Percentiles rank a stretch among this genome's conserved stretches.
Conservation (phyloP, 345 rosid species). For the Combretum micranthum region DNA sequence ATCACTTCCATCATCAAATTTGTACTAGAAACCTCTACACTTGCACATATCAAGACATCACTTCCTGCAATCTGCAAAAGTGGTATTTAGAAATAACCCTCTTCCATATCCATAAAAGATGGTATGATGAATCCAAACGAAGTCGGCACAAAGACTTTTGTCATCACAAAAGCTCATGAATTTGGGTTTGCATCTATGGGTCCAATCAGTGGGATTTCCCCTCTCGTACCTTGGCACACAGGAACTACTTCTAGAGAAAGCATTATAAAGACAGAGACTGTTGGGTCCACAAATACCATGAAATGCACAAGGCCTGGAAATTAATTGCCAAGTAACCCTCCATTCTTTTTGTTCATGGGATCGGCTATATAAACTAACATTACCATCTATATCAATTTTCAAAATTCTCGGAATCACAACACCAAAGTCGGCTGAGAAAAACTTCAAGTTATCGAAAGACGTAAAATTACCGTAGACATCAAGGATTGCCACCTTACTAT, state of each 20-base stretch:
- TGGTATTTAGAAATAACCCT: neutral
- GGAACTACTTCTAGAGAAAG: constrained; percentile 11
- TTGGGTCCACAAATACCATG: constrained; percentile 34
- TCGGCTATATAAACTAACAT: constrained; percentile 8
- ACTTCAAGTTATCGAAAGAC: constrained; percentile 9
- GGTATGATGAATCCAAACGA: neutral
- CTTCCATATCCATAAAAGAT: constrained; percentile 10
- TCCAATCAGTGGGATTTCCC: constrained; percentile 11
- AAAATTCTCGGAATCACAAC: constrained; percentile 1
- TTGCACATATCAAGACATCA: constrained; percentile 1
- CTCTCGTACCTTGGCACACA: constrained; percentile 13
- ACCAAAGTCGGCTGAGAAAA: constrained; percentile 3
- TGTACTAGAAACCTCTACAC: constrained; percentile 9
- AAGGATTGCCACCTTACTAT: constrained; percentile 6
- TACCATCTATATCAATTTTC: constrained; percentile 10
- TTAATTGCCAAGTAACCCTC: constrained; percentile 13
- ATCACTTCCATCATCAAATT: constrained; percentile 1
- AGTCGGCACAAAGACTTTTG: neutral
- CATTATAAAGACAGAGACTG: constrained; percentile 18
- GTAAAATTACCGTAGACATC: constrained; percentile 6
- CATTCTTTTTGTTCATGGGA: neutral
- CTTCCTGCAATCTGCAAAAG: constrained; percentile 6
- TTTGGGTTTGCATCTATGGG: constrained; percentile 16
- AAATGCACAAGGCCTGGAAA: constrained; percentile 13
- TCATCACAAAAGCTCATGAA: constrained; percentile 8